Conservation (phyloP, 176 grass and related monocot genomes). For the Phragmites australis region DNA sequence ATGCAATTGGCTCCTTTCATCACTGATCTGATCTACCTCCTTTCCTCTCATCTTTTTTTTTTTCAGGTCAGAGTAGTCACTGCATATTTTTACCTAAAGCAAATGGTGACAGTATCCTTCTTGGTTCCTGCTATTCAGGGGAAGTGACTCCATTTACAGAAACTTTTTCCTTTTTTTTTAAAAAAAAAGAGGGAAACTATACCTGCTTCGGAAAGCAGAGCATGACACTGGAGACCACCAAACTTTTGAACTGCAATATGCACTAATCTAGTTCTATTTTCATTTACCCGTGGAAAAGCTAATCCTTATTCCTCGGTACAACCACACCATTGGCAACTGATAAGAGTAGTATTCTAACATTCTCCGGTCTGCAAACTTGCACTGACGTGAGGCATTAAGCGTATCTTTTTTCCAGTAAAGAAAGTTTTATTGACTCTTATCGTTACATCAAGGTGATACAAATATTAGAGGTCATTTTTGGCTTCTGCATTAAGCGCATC, state of each 20-base stretch:
- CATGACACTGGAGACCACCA: background rate
- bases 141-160: background rate
- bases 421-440: too few relatives aligned
- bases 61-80: background rate
- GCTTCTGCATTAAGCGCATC: background rate
- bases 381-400: background rate
- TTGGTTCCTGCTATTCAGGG: constrained; percentile 1
- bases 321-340: background rate
- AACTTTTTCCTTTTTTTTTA: background rate
- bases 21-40: background rate
- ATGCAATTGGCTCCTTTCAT: constrained; percentile 17
- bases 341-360: background rate
- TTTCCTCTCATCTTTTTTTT: background rate
- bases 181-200: background rate
- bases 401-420: too few relatives aligned
- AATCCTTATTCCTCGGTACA: background rate
- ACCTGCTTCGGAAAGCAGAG: background rate
- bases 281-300: background rate
- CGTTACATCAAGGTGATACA: too few relatives aligned
- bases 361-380: background rate
- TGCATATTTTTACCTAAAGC: background rate
- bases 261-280: background rate
- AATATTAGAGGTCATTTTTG: too few relatives aligned
- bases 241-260: too few relatives aligned
- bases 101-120: background rate